Base-by-base conservation (phyloP, 2,329 filamentous ascomycete genomes). In the Amesomyces nigricolor region DNA sequence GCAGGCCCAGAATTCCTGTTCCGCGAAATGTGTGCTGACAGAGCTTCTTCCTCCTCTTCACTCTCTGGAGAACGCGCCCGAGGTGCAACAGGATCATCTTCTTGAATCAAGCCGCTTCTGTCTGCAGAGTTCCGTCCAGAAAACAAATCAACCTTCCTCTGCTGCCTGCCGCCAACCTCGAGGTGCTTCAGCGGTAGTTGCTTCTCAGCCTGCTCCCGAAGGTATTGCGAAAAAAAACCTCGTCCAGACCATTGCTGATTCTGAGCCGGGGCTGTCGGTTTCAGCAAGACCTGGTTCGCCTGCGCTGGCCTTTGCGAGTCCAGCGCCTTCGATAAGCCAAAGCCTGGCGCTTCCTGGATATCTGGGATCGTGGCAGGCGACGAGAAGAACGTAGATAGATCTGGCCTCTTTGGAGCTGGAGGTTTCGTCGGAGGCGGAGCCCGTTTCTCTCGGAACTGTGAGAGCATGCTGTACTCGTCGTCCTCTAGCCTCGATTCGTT, bases 351-450 rank as follows among this genome's bases (percentile, higher is more conserved):
- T 37, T 39, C 57, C 22, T 63, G 61, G 49, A 65, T 65, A 4
- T 63, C 63, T 2, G 73, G 74, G 26, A 74, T 61, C 7, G 66
- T 61, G 0, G 75, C 74, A 0, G 80, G 80, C 2, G 80, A 83
- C 0, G 80, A 83, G 64, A 83, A 83, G 65, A 83, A 83, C 7
- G 73, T 71, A 5, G 77, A 73, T 2, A 83, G 69, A 51, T 82
- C 75, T 51, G 78, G 75, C 19, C 68, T 68, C 38, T 64, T 70
- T 6, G 66, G 59, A 49, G 69, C 70, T 9, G 61, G 61, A 3
- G 35, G 58, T 58, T 63, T 56, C 10, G 48, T 14, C 65, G 38
- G 43, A n/a, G 56, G 44, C 11, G 39, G 35, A 30, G 48, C n/a
- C 9, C 37, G 29, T 29, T 56, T 48, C 47, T 58, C 35, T 51